Conservation (phyloP, 2,329 filamentous ascomycete genomes). For the Camptophora hylomeconis region DNA sequence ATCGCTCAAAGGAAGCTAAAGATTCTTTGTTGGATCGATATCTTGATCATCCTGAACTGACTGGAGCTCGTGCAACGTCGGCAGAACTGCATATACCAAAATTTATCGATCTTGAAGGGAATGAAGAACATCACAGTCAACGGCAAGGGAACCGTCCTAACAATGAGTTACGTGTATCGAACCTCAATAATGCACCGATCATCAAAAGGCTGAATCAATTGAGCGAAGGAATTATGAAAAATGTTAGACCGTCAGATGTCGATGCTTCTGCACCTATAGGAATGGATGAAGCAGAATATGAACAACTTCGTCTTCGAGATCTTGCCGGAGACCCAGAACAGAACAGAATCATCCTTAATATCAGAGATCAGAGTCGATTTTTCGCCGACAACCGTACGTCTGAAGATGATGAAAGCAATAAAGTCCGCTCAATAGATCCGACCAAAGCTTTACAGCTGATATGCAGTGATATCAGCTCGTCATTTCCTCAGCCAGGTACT, state of each 20-base stretch:
- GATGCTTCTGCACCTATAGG: conserved; percentile 52
- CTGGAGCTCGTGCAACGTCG: conserved; percentile 28
- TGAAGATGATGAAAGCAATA: conserved; percentile 25
- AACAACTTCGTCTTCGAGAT: conserved; percentile 65
- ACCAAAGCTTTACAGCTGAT: conserved; percentile 13
- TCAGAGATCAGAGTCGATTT: conserved; percentile 76
- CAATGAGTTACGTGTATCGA: conserved; percentile 70
- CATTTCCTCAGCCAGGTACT: conserved; percentile 13
- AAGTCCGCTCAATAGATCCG: conserved; percentile 13
- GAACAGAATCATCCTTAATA: conserved; percentile 67
- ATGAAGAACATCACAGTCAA: conserved; percentile 88
- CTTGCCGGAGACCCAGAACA: conserved; percentile 62
- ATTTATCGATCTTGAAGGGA: conserved; percentile 84
- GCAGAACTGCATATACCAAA: conserved; percentile 60
- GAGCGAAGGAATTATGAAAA: conserved; percentile 85
- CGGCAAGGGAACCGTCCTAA: conserved; percentile 78
- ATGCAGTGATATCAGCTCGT: conserved; percentile 7
- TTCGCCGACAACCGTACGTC: conserved; percentile 42
- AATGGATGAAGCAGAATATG: conserved; percentile 59
- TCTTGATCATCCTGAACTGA: conserved; percentile 55
- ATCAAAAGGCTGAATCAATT: conserved; percentile 79
- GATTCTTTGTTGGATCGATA: conserved; percentile 68
- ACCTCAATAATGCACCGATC: conserved; percentile 68
- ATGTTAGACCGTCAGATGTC: conserved; percentile 67
- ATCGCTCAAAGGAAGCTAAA: conserved; percentile 54